Evolutionary conservation across 192 early-diverging fungal species (phyloP), one percentile per base, ranked within the genome.

Genomic region (Martensiomyces pterosporus): DNA sequence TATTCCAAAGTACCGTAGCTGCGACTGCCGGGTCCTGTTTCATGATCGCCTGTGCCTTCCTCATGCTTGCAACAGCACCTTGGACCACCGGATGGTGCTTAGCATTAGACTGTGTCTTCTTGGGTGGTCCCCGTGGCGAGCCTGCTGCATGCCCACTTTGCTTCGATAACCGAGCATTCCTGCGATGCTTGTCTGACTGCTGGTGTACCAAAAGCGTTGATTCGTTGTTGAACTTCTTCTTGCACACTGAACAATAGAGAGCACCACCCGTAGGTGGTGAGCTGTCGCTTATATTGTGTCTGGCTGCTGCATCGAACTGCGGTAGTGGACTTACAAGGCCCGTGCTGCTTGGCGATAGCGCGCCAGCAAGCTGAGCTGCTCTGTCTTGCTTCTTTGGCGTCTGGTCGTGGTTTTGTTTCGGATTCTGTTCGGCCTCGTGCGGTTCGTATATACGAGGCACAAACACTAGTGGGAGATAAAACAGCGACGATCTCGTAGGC

Each of bases 1-100:
- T 61, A 22, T 65, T 57, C 69, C 69, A 73, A 18, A 73, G 23
- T 8, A 73, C 69, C 2, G 57, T 65, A 3, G 69, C 69, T 0
- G 69, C 69, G 14, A 73, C 48, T 1, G 69, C 62, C 1, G 69
- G 61, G 17, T 73, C 57, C 25, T 52, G 51, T 5, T 39, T n/a
- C 39, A 47, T 50, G 8, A 73, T 29, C 9, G 26, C 33, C 27
- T 40, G 52, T 2, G 69, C 69, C 49, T 61, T 61, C 32, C 38
- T 49, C 44, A 73, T 43, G 19, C 37, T 45, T 24, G 40, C 23
- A 33, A 49, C 15, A 4, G 43, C 47, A 12, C 38, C 32, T 6
- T 26, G 43, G 1, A 50, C 38, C 7, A 34, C 49, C 3, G 47
- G 37, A 9, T 43, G 36, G 4, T 7, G 22, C 10, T 21, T 3